phyloP scores from a whole-genome alignment of 495 filamentous ascomycete species.

The Aspergillus coremiiformis region DNA sequence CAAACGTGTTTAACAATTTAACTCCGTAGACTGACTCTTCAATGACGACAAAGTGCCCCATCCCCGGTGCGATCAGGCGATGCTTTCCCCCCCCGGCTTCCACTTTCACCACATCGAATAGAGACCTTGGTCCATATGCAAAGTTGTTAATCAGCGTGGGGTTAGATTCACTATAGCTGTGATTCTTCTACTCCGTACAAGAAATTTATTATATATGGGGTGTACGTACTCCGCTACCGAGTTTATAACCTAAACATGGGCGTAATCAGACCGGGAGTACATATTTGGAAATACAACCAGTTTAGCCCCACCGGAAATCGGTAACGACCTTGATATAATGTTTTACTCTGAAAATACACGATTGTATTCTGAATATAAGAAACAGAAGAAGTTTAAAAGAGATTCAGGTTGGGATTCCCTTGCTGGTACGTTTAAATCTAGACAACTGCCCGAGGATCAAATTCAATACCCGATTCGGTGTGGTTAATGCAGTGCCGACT shows the following conservation, averaged over 20 bases:
- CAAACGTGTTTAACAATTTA: constrained; percentile 10
- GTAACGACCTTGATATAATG: constrained; percentile 12
- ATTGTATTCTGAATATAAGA: not conserved
- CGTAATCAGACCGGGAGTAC: constrained; percentile 26
- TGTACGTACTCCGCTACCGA: constrained; percentile 1
- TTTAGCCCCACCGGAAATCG: constrained; percentile 24
- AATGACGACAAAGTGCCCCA: constrained; percentile 13
- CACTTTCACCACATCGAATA: not conserved
- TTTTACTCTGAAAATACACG: not conserved
- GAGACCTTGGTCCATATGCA: not conserved
- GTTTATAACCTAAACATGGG: constrained; percentile 8
- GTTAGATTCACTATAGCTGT: not conserved
- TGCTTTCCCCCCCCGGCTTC: not conserved
- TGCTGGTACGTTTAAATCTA: no score
- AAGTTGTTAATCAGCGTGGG: not conserved
- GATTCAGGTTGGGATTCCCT: no score
- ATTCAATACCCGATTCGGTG: constrained; percentile 5
- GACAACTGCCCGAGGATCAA: not conserved
- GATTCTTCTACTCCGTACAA: not conserved
- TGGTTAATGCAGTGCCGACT: constrained; percentile 17
- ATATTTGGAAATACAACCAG: constrained; percentile 29
- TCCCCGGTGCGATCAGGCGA: constrained; percentile 7
- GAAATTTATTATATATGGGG: not conserved
- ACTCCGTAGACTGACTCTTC: not conserved
- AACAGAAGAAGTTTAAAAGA: not conserved